phyloP scores from a whole-genome alignment of 305 asterid genomes.

The Ilex paraguariensis region DNA sequence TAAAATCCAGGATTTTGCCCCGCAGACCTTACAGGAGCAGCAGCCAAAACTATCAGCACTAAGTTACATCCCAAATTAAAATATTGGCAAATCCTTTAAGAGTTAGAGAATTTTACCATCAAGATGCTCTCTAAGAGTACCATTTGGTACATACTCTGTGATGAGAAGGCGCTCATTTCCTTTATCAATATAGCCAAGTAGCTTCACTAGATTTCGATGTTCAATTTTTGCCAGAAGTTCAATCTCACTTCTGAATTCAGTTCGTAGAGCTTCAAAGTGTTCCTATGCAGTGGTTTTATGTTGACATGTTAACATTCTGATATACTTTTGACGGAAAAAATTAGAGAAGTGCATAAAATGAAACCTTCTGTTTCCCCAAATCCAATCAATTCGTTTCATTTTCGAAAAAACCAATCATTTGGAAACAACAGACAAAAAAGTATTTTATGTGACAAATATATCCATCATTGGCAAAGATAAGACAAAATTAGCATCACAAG shows the following conservation, averaged over 20 bases:
- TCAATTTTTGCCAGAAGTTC: slow-evolving; percentile 95
- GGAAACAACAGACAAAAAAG: too few relatives aligned
- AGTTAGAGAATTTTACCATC: slow-evolving; percentile 59
- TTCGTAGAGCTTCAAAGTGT: slow-evolving; percentile 49
- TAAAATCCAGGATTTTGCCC: slow-evolving; percentile 77
- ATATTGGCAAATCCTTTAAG: slow-evolving; percentile 7
- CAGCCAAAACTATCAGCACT: slow-evolving; percentile 13
- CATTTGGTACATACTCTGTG: slow-evolving; percentile 89
- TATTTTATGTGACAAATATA: too few relatives aligned
- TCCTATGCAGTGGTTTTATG: slow-evolving; percentile 35
- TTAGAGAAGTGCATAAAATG: too few relatives aligned
- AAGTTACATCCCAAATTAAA: background rate
- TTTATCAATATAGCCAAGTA: slow-evolving; percentile 83
- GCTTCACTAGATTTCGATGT: slow-evolving; percentile 90
- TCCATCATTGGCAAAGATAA: too few relatives aligned
- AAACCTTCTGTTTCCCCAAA: too few relatives aligned
- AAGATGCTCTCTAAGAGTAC: slow-evolving; percentile 92
- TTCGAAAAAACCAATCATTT: too few relatives aligned
- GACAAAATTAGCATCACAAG: too few relatives aligned
- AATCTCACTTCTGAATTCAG: slow-evolving; percentile 83
- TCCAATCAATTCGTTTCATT: too few relatives aligned
- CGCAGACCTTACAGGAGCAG: slow-evolving; percentile 47
- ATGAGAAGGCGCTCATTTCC: slow-evolving; percentile 85
- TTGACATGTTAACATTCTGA: too few relatives aligned
- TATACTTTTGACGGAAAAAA: too few relatives aligned